A percentile compares a stretch with the other conserved stretches of the same genome.
These are phyloP conservation scores for Fusarium buharicum DNA, from an alignment of 2,329 filamentous ascomycete genomes.

Conservation along the genomic window DNA sequence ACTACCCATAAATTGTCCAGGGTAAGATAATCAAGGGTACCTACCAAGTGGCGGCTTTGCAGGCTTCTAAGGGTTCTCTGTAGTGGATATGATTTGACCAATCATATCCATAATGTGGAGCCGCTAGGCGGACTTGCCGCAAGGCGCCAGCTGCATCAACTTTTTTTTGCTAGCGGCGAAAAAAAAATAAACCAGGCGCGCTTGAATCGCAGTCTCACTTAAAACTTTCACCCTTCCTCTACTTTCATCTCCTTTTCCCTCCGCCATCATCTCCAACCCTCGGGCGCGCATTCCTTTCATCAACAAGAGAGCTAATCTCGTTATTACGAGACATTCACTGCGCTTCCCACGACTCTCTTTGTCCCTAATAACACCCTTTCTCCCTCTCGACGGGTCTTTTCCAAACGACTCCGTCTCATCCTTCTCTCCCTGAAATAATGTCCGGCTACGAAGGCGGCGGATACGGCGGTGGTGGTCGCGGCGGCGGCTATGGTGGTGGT, in stretches of 20 bases:
- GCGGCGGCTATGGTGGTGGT: constrained; percentile 49
- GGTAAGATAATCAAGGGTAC: constrained; percentile 2
- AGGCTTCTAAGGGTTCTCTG: constrained; percentile 17
- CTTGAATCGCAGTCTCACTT: constrained; percentile 35
- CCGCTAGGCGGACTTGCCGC: constrained; percentile 39
- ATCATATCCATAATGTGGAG: not conserved
- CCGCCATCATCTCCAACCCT: constrained; percentile 43
- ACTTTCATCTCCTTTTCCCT: constrained; percentile 36
- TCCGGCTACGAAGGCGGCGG: constrained; percentile 52
- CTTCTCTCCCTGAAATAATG: constrained; percentile 50
- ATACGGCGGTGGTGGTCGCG: constrained; percentile 48
- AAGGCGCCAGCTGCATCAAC: constrained; percentile 36
- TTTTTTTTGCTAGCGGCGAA: constrained; percentile 45
- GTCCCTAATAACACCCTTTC: constrained; percentile 17
- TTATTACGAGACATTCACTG: constrained; percentile 33
- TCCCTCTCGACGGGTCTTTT: constrained; percentile 28
- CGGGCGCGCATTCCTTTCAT: constrained; percentile 47
- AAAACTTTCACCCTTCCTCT: constrained; percentile 45
- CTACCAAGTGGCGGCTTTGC: constrained; percentile 27
- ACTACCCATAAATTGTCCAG: not conserved
- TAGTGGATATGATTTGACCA: not conserved
- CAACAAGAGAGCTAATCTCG: constrained; percentile 38
- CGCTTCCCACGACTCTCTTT: constrained; percentile 39
- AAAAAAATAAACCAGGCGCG: constrained; percentile 44
- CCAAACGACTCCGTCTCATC: constrained; percentile 26